Base-by-base conservation (phyloP, 2,329 filamentous ascomycete species). In the Chaetothyriales sp. region DNA sequence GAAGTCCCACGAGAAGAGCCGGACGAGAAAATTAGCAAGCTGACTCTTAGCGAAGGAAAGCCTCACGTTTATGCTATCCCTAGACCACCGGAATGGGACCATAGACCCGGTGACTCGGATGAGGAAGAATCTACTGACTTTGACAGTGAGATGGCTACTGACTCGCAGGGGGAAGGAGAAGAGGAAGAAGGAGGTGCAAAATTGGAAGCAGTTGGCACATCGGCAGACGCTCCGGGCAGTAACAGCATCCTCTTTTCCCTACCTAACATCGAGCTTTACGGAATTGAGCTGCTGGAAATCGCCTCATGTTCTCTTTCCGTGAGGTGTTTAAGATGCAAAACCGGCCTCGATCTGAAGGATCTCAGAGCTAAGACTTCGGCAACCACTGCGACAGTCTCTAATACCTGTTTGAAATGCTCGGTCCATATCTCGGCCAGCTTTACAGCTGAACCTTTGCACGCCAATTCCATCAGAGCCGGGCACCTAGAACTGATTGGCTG, bases 241-340 rank as follows among this genome's bases (percentile, higher is more conserved):
- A 70, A 1, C 65, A 72, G 1, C 85, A 84, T 86, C n/a, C 79
- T 85, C 50, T 73, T 94, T 6, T 87, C 83, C 0, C 88, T 92
- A 60, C 87, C 88, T 0, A 81, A 77, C 22, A 70, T 92, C 53
- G 85, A 90, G 61, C 76, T 94, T 1, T 77, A 87, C 63, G 79
- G 83, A 40, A 83, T 92, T 54, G 86, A 92, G 62, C 68, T 92
- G 1, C 72, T 94, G 7, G 81, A 89, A 59, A 67, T 90, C 1
- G 71, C 76, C 0, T 73, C 77, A 20, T 70, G 92, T 29, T 81
- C 78, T 53, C 71, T 92, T 56, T 83, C 77, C 2, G 73, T 88
- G 56, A 89, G 89, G 64, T 94, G 87, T 65, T 79, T 82, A 49
- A 78, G 87, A 40, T 94, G 87, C 73, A 89, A 83, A 65, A 83